Conservation (phyloP, 139 green algal species). For the Yamagishiella unicocca region DNA sequence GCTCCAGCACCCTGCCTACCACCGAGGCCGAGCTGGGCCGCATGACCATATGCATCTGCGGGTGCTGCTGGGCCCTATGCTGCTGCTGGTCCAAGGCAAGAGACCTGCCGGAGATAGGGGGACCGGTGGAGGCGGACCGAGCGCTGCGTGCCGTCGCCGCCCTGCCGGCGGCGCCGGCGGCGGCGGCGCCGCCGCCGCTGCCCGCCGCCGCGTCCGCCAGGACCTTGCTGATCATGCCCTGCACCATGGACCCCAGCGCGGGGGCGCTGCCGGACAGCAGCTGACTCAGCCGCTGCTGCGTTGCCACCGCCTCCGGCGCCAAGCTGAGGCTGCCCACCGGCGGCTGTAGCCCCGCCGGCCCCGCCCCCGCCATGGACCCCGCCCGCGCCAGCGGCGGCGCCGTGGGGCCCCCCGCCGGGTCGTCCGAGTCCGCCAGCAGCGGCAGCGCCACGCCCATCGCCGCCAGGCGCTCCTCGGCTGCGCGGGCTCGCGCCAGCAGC, state of each 20-base stretch:
- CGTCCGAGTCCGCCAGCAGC: background rate
- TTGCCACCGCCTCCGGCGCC: background rate
- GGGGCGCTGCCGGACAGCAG: background rate
- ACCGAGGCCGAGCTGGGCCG: constrained; percentile 32
- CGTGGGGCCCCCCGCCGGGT: background rate
- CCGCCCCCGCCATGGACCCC: background rate
- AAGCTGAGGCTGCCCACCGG: constrained; percentile 14
- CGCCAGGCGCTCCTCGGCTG: constrained; percentile 20
- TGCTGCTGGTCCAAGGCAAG: too few species aligned
- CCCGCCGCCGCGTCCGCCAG: background rate
- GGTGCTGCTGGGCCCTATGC: background rate
- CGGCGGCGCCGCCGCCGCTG: background rate
- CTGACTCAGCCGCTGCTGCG: constrained; percentile 22
- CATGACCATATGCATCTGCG: background rate
- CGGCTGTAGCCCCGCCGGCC: constrained; percentile 3
- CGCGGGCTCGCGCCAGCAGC: constrained; percentile 31
- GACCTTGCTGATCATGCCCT: constrained; percentile 30
- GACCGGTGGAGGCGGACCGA: background rate
- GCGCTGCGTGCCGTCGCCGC: background rate
- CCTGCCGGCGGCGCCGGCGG: background rate
- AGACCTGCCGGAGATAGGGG: too few species aligned
- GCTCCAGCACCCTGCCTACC: constrained; percentile 19
- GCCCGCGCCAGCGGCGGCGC: background rate
- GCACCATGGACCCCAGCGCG: constrained; percentile 9
- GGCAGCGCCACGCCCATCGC: background rate